Evolutionary conservation across 768 basidiomycete genomes (phyloP).

Genomic region (Agrocybe praecox): DNA sequence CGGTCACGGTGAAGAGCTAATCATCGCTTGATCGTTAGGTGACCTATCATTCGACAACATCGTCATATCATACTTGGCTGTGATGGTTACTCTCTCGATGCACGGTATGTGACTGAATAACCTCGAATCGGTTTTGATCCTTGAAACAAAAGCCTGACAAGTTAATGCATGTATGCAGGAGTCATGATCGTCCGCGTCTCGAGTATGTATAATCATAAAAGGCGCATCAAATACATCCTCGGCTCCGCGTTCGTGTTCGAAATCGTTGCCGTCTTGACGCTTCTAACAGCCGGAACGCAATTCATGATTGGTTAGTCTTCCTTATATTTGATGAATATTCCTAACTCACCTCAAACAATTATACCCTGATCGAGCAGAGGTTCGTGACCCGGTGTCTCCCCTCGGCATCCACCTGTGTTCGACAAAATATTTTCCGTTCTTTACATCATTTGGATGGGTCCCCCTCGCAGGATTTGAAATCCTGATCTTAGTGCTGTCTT

Average conservation of each 20-base stretch:
- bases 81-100: neutral
- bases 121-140: too few relatives aligned
- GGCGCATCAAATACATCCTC: conserved; percentile 7
- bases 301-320: neutral
- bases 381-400: conserved; percentile 7
- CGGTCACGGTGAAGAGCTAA: too few relatives aligned
- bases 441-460: conserved; percentile 8
- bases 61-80: neutral
- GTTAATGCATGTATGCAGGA: neutral
- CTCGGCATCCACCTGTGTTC: conserved; percentile 14
- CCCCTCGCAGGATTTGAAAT: conserved; percentile 10
- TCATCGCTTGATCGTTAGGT: too few relatives aligned
- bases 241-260: conserved; percentile 4
- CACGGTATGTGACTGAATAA: neutral
- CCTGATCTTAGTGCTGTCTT: conserved; percentile 6
- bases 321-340: too few relatives aligned
- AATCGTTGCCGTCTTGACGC: neutral
- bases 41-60: neutral
- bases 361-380: neutral
- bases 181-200: conserved; percentile 15
- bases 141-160: too few relatives aligned
- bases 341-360: too few relatives aligned
- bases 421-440: conserved; percentile 8
- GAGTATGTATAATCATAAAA: conserved; percentile 12
- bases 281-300: neutral